These are phyloP conservation scores for Verticillium alfalfae DNA, from an alignment of 2,329 filamentous ascomycete species.

Conservation along the genomic window DNA sequence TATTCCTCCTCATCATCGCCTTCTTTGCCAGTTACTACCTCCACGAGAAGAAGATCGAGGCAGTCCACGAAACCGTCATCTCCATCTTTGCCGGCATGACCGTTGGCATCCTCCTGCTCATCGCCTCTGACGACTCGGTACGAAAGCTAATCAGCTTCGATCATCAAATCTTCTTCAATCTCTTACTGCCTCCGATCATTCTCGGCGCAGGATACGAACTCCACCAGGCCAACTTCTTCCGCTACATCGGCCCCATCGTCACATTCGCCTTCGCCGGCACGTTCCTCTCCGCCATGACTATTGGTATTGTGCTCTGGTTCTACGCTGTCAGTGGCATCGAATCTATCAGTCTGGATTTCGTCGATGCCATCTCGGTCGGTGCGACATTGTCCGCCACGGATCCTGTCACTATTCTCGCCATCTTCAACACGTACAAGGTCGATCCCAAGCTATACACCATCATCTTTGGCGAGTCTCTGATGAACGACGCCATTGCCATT, in stretches of 20 bases:
- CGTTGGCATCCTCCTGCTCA: conserved; percentile 80
- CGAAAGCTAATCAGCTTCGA: conserved; percentile 92
- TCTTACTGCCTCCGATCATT: conserved; percentile 97
- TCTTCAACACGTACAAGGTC: conserved; percentile 99
- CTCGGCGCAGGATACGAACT: conserved; percentile 94
- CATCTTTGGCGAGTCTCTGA: conserved; percentile 96
- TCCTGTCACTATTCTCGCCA: conserved; percentile 94
- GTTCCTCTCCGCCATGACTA: conserved; percentile 93
- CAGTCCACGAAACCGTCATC: conserved; percentile 95
- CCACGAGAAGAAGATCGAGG: conserved; percentile 94
- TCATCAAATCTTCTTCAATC: conserved; percentile 99
- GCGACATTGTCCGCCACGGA: conserved; percentile 96
- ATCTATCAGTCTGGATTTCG: conserved; percentile 80
- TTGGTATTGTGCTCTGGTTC: conserved; percentile 80
- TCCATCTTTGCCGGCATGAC: conserved; percentile 99
- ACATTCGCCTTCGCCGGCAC: conserved; percentile 97
- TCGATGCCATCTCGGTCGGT: conserved; percentile 94
- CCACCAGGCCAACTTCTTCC: conserved; percentile 98
- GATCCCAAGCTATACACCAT: conserved; percentile 98
- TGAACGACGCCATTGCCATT: conserved; percentile 98
- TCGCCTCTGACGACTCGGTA: conserved; percentile 77
- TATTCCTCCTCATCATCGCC: conserved; percentile 86
- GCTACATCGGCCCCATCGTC: conserved; percentile 93
- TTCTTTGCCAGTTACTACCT: conserved; percentile 97
- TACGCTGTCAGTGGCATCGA: conserved; percentile 86